phyloP scores from a whole-genome alignment of 495 filamentous ascomycete genomes.

The Penicillium tannophilum region DNA sequence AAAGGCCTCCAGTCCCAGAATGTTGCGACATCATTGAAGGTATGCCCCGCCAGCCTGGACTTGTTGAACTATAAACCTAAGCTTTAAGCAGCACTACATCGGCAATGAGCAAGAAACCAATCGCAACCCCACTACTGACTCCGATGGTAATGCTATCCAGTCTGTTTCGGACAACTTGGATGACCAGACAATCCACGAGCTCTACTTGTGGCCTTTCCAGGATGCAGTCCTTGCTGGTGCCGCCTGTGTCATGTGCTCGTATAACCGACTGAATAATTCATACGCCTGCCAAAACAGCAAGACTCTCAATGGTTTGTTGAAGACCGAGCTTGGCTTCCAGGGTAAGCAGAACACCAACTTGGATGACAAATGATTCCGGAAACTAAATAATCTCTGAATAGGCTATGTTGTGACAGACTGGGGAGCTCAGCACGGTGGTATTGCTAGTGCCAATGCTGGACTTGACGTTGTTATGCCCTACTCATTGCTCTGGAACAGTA shows the following conservation, averaged over 20 bases:
- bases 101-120: constrained; percentile 67
- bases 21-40: constrained; percentile 73
- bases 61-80: not conserved
- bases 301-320: constrained; percentile 56
- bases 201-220: constrained; percentile 72
- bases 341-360: constrained; percentile 8
- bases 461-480: constrained; percentile 62
- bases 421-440: constrained; percentile 58
- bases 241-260: constrained; percentile 55
- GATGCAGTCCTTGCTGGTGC: constrained; percentile 56
- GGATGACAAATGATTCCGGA: not conserved
- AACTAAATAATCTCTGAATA: not conserved
- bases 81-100: constrained; percentile 54
- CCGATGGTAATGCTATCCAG: constrained; percentile 22
- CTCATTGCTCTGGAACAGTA: constrained; percentile 27
- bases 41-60: constrained; percentile 16
- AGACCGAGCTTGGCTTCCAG: constrained; percentile 60
- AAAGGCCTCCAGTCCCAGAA: constrained; percentile 68
- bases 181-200: constrained; percentile 68
- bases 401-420: constrained; percentile 56
- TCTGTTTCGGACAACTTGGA: constrained; percentile 64
- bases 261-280: constrained; percentile 65
- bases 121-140: constrained; percentile 20
- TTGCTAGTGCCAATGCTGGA: constrained; percentile 54
- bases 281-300: constrained; percentile 67